Evolutionary conservation across 306 rosid species (phyloP).

Genomic region (Quercus berberidifolia): DNA sequence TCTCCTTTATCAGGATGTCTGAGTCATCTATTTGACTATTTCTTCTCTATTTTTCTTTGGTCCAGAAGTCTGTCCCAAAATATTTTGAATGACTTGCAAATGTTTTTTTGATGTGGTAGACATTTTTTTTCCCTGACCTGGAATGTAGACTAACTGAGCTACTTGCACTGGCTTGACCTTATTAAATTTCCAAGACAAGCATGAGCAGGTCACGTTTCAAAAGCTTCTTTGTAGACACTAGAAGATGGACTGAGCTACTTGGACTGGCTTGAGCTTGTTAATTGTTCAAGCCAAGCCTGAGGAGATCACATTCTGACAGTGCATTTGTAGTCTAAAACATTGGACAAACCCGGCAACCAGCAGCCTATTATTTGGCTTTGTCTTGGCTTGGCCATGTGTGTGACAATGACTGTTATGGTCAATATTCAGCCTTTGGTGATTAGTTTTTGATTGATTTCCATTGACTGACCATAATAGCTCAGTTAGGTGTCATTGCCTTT

Average conservation of each 20-base stretch:
- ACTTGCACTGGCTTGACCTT: not conserved
- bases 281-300: not conserved
- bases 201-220: not conserved
- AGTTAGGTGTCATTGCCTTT: slow-evolving; percentile 7
- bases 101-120: not conserved
- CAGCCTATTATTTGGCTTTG: not conserved
- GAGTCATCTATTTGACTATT: not conserved
- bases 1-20: not conserved
- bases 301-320: not conserved
- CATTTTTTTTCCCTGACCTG: not conserved
- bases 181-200: not conserved
- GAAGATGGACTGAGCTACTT: not conserved
- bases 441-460: not conserved
- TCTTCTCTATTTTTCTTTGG: not conserved
- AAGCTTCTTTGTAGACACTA: not conserved
- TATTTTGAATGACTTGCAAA: not conserved
- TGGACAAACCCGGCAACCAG: not conserved
- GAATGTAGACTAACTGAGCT: not conserved
- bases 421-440: not conserved
- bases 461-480: slow-evolving; percentile 1
- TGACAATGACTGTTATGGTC: slow-evolving; percentile 4
- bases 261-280: not conserved
- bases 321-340: not conserved
- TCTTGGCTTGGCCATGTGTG: not conserved
- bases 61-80: not conserved